phyloP scores from a whole-genome alignment of 2,329 filamentous ascomycete species.

The Monilinia laxa region DNA sequence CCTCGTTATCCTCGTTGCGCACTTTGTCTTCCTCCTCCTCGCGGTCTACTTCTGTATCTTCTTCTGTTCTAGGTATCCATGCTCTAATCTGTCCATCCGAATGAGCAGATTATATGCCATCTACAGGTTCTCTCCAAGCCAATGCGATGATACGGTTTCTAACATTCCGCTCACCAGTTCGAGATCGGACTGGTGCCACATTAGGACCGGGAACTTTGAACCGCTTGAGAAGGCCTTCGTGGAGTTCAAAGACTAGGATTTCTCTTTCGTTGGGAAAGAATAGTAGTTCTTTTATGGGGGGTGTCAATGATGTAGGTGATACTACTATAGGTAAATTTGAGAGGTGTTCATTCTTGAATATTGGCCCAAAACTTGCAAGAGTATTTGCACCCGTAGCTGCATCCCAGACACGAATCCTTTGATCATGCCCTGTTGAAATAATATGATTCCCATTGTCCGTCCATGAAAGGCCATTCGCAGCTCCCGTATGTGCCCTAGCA shows the following conservation, averaged over 20 bases:
- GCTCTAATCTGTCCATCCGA: slow-evolving; percentile 78
- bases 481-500: slow-evolving; percentile 71
- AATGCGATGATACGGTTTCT: slow-evolving; percentile 71
- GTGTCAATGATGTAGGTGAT: slow-evolving; percentile 59
- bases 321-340: slow-evolving; percentile 61
- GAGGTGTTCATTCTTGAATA: slow-evolving; percentile 70
- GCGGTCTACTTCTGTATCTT: slow-evolving; percentile 51
- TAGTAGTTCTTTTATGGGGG: slow-evolving; percentile 61
- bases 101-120: slow-evolving; percentile 77
- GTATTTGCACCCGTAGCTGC: slow-evolving; percentile 79
- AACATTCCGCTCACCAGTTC: slow-evolving; percentile 56
- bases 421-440: slow-evolving; percentile 79
- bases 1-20: slow-evolving; percentile 48
- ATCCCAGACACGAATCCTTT: slow-evolving; percentile 85
- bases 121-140: slow-evolving; percentile 66
- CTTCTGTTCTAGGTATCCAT: slow-evolving; percentile 66
- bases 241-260: slow-evolving; percentile 76
- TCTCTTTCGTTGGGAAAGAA: slow-evolving; percentile 82
- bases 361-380: slow-evolving; percentile 81
- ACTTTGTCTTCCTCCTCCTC: slow-evolving; percentile 43
- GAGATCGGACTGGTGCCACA: slow-evolving; percentile 47
- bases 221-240: slow-evolving; percentile 71
- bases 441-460: slow-evolving; percentile 75
- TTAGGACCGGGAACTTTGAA: slow-evolving; percentile 63
- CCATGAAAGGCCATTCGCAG: slow-evolving; percentile 84